Evolutionary conservation across 2,329 filamentous ascomycete genomes (phyloP).

Genomic region (Verruconis gallopava): DNA sequence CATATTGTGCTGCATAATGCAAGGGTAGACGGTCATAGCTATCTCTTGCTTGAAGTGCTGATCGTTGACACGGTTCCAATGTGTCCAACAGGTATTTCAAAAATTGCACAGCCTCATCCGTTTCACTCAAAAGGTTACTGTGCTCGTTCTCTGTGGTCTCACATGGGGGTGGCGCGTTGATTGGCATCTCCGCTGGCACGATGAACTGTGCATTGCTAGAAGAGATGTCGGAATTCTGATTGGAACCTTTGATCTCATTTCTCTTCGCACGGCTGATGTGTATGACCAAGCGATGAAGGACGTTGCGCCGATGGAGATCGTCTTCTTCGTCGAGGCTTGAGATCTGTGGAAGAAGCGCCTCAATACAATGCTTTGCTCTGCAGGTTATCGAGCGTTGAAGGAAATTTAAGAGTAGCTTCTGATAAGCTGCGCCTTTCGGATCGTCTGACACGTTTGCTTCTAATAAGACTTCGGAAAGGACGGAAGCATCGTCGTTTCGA

Average conservation of each 20-base stretch:
- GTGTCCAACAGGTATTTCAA: slow-evolving; percentile 50
- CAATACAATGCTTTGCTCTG: slow-evolving; percentile 55
- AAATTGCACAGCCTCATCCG: slow-evolving; percentile 65
- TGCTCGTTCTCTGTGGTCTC: slow-evolving; percentile 54
- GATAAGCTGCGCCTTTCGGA: slow-evolving; percentile 36
- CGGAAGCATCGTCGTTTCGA: slow-evolving; percentile 49
- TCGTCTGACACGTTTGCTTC: slow-evolving; percentile 43
- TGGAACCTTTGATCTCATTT: slow-evolving; percentile 28
- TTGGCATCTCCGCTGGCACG: slow-evolving; percentile 61
- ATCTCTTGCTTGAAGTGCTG: slow-evolving; percentile 56
- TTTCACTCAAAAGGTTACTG: slow-evolving; percentile 45
- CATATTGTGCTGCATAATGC: slow-evolving; percentile 91
- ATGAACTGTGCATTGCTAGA: slow-evolving; percentile 40
- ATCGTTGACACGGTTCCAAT: slow-evolving; percentile 53
- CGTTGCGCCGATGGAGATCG: slow-evolving; percentile 89
- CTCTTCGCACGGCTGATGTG: slow-evolving; percentile 69
- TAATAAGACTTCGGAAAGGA: slow-evolving; percentile 42
- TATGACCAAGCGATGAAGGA: slow-evolving; percentile 83
- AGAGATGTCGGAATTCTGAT: neutral
- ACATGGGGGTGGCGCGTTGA: slow-evolving; percentile 46
- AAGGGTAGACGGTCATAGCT: slow-evolving; percentile 72
- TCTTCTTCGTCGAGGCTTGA: slow-evolving; percentile 65
- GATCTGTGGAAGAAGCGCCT: slow-evolving; percentile 55
- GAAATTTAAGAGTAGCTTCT: slow-evolving; percentile 63
- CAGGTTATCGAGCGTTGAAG: slow-evolving; percentile 64